Evolutionary conservation across 768 basidiomycete species (phyloP), one percentile per base, ranked within the genome.

Genomic region (Mycena crocata): DNA sequence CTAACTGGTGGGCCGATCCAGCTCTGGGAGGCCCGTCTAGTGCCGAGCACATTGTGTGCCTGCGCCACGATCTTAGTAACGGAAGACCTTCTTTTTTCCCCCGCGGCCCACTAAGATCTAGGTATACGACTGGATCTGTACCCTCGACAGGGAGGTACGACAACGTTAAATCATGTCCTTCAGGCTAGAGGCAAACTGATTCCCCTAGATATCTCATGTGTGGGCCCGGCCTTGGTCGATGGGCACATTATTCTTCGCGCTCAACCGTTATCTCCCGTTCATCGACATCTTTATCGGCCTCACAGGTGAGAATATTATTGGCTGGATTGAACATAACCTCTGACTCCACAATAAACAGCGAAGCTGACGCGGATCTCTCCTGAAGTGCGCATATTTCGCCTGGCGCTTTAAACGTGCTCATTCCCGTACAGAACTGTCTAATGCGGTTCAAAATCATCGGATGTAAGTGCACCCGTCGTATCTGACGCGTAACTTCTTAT

Each of bases 181-280:
- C 35, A 8, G 8, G 15, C 28, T 3, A 32, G 5, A 19, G 34
- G 1, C 35, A 37, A 37, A 9, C 35, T 31, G 21, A 5, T 35
- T 24, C 23, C 14, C 31, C 1, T 50, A 76, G 74, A 66, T 76
- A 10, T 56, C 55, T 23, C 67, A 69, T 39, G 68, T 76, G 50
- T 75, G 74, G 76, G 52, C 60, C 5, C 40, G 62, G 10, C 67
- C 73, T 14, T 69, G 65, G 64, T 62, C 63, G 21, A 56, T 70
- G n/a, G 71, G 71, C 44, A 73, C 72, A 13, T n/a, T 68, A 12
- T 37, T 78, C 23, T 78, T 78, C 64, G 57, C 72, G 17, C 42
- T 74, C 31, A 78, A 78, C 54, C 75, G 77, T 1, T 78, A 78
- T 63, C 68, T 73, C 24, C 77, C 77, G 8, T 78, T 77, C 57